Evolutionary conservation across 2,329 filamentous ascomycete genomes (phyloP), one percentile per base, ranked within the genome.

Genomic region (Aspergillus unguis): DNA sequence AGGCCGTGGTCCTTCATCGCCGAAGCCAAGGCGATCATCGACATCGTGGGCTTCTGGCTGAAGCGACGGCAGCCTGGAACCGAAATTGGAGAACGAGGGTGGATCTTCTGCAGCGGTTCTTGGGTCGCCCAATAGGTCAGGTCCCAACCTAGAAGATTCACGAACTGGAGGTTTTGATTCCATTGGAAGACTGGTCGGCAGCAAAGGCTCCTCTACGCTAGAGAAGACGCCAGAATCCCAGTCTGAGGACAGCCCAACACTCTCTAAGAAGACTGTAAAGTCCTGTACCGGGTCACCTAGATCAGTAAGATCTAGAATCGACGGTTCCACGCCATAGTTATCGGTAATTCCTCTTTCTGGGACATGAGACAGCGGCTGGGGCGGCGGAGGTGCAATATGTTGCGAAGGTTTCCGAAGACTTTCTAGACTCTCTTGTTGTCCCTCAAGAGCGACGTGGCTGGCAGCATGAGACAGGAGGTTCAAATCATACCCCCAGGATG

Each of bases 401-500:
- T 68, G 64, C 8, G 64, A 58, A 32, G 69, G 59, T 56, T 72
- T 72, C 50, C 69, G 68, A 36, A 72, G 60, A 3, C 68, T 64
- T 51, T 73, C 69, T 44, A 73, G 55, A 49, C 59, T 66, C 56
- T 74, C 71, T 56, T 74, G 71, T 55, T 77, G 74, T 11, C 72
- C 71, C 56, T 76, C 75, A 29, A 76, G 68, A 25, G 75, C 75
- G 36, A 77, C 75, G 68, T 77, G 75, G 51, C 75, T 77, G 8
- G 75, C 75, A 27, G 75, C 75, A 63, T 77, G 75, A 7, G 75
- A 77, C 31, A 77, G 63, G 11, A 77, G 65, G 53, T 77, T 77
- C 52, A 77, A 59, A 52, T 77, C 75, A 57, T 77, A 77, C n/a
- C 75, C 75, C 75, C 75, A 77, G 5, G 74, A 76, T 4, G 75